A percentile compares a stretch with the other conserved stretches of the same genome.
These are phyloP conservation scores for Fusarium oxysporum DNA, from an alignment of 2,329 filamentous ascomycete species.

Conservation along the genomic window DNA sequence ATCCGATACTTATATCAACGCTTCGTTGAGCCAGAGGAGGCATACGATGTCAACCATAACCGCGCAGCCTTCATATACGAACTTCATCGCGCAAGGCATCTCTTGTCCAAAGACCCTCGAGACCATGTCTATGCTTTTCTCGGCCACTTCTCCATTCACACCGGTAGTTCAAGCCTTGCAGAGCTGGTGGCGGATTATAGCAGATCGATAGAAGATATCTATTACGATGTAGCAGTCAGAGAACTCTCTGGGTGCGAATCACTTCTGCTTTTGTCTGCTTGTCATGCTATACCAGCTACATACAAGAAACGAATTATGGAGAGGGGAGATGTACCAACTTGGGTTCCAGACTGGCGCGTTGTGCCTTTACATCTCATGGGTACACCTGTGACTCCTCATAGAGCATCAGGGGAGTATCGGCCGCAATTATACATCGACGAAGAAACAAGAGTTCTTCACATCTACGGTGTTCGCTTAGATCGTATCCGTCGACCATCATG, in stretches of 20 bases:
- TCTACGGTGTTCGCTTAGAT: conserved; percentile 48
- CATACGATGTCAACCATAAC: conserved; percentile 46
- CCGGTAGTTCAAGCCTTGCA: conserved; percentile 38
- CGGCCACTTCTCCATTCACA: conserved; percentile 49
- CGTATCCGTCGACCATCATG: conserved; percentile 40
- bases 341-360: conserved; percentile 54
- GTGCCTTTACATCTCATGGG: conserved; percentile 49
- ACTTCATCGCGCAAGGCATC: conserved; percentile 50
- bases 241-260: conserved; percentile 45
- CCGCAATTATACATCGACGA: conserved; percentile 47
- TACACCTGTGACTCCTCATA: conserved; percentile 48
- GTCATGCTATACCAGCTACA: conserved; percentile 35
- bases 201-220: conserved; percentile 48
- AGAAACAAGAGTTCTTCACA: conserved; percentile 37
- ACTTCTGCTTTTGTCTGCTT: conserved; percentile 48
- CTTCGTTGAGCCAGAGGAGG: conserved; percentile 49
- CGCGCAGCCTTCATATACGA: conserved; percentile 52
- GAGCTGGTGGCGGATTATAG: conserved; percentile 47
- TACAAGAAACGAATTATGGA: conserved; percentile 15
- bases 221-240: conserved; percentile 48
- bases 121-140: conserved; percentile 53
- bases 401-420: conserved; percentile 43
- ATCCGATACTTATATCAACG: conserved; percentile 49
- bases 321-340: conserved; percentile 46
- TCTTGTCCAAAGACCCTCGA: conserved; percentile 49